phyloP scores from a whole-genome alignment of 306 rosid species.

The Pueraria montana region DNA sequence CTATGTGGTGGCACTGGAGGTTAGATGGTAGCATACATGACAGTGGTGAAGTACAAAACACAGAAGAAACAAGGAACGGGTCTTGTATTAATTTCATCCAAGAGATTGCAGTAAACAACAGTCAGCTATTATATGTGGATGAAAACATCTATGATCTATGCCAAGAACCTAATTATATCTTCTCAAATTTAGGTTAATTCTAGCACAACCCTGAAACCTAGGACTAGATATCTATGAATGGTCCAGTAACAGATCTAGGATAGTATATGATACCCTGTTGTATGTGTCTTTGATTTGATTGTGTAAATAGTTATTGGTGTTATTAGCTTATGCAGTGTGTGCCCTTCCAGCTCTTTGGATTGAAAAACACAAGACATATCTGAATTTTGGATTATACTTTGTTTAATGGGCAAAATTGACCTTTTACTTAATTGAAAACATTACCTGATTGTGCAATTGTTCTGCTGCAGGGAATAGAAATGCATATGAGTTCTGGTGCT shows the following conservation, averaged over 20 bases:
- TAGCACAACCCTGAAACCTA: background rate
- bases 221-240: background rate
- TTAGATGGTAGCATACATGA: background rate
- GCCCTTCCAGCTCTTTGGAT: constrained; percentile 27
- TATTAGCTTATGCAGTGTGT: constrained; percentile 3
- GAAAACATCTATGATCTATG: background rate
- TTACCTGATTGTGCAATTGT: constrained; percentile 28
- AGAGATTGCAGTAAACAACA: background rate
- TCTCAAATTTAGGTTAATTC: background rate
- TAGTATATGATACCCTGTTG: background rate
- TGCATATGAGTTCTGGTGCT: constrained; percentile 71
- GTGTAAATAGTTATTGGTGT: constrained; percentile 8
- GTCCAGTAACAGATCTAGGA: no score
- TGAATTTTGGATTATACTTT: constrained; percentile 32
- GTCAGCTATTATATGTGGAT: background rate
- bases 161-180: background rate
- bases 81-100: background rate
- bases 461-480: constrained; percentile 89
- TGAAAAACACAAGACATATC: constrained; percentile 26
- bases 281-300: constrained; percentile 12
- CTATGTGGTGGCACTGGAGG: background rate
- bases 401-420: background rate
- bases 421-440: constrained; percentile 1
- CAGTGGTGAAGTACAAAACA: background rate
- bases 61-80: background rate